Conservation (phyloP, 352 stramenopile genomes). For the Phytophthora pisi region DNA sequence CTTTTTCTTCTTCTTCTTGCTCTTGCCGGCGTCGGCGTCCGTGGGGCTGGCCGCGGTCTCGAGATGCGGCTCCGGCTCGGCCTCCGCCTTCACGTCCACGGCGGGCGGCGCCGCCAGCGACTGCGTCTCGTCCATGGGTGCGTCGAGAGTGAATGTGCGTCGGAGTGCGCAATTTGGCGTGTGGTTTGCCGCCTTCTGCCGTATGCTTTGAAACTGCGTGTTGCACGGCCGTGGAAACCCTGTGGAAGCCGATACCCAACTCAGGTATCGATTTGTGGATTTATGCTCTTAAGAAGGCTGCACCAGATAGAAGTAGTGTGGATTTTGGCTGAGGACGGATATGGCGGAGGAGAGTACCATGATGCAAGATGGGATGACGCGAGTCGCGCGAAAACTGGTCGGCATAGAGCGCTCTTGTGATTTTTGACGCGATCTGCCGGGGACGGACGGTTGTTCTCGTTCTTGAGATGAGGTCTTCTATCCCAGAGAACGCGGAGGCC, state of each 20-base stretch:
- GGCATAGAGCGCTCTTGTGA: slow-evolving; percentile 17
- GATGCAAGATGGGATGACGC: slow-evolving; percentile 1
- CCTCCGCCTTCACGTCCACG: slow-evolving; percentile 12
- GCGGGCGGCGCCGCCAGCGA: slow-evolving; percentile 1
- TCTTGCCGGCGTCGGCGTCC: slow-evolving; percentile 15
- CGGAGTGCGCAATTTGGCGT: background rate
- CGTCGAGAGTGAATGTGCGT: background rate
- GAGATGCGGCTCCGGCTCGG: slow-evolving; percentile 30
- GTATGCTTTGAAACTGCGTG: slow-evolving; percentile 13
- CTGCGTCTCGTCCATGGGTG: background rate
- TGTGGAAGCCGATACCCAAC: slow-evolving; percentile 4
- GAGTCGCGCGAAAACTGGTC: slow-evolving; percentile 15
- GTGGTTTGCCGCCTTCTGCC: background rate
- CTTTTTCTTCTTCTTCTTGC: slow-evolving; percentile 40
- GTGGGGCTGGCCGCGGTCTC: slow-evolving; percentile 3
- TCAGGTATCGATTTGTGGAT: background rate
- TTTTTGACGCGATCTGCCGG: slow-evolving; percentile 13
- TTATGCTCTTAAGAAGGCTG: background rate
- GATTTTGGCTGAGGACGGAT: background rate
- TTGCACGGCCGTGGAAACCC: slow-evolving; percentile 3
- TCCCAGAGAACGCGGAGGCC: slow-evolving; percentile 10
- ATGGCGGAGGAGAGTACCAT: slow-evolving; percentile 1
- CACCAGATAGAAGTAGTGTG: too few species aligned
- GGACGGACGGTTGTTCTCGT: background rate
- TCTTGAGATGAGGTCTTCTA: slow-evolving; percentile 5